phyloP scores from a whole-genome alignment of 257 asterid genomes.

The Ligustrum vulgare region DNA sequence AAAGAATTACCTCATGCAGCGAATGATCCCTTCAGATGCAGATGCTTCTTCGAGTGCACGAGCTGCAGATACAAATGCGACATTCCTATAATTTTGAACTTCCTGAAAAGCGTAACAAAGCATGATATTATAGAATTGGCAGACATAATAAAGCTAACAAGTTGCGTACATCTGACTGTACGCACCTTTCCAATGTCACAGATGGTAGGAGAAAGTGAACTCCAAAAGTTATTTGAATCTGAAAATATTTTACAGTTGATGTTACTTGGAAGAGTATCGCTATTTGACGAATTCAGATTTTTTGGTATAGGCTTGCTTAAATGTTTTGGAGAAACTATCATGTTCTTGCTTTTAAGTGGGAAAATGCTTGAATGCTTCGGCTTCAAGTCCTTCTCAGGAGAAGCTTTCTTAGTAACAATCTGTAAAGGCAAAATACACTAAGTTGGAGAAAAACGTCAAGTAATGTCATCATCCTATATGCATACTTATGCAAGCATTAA shows the following conservation, averaged over 20 bases:
- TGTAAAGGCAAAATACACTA: constrained; percentile 18
- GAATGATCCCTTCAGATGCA: constrained; percentile 55
- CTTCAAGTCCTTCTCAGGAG: constrained; percentile 28
- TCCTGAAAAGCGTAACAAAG: constrained; percentile 43
- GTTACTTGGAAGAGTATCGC: constrained; percentile 38
- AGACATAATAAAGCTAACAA: neutral
- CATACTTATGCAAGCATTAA: neutral
- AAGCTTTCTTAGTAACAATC: constrained; percentile 39
- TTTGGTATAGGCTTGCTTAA: constrained; percentile 36
- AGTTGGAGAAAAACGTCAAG: neutral
- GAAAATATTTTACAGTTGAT: constrained; percentile 42
- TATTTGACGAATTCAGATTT: constrained; percentile 39
- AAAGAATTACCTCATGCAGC: constrained; percentile 64
- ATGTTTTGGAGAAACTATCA: constrained; percentile 50
- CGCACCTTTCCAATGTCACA: constrained; percentile 73
- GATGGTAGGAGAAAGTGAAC: constrained; percentile 57
- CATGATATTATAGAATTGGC: neutral
- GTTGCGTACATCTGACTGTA: neutral
- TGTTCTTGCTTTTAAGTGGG: constrained; percentile 70
- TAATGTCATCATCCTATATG: neutral
- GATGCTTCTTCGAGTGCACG: constrained; percentile 85
- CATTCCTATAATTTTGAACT: constrained; percentile 46
- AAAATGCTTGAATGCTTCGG: constrained; percentile 41
- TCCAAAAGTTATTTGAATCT: constrained; percentile 50
- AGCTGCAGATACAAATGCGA: constrained; percentile 58